Conservation (phyloP, 176 grass and related monocot species). For the sorghum (Sorghum bicolor) region DNA sequence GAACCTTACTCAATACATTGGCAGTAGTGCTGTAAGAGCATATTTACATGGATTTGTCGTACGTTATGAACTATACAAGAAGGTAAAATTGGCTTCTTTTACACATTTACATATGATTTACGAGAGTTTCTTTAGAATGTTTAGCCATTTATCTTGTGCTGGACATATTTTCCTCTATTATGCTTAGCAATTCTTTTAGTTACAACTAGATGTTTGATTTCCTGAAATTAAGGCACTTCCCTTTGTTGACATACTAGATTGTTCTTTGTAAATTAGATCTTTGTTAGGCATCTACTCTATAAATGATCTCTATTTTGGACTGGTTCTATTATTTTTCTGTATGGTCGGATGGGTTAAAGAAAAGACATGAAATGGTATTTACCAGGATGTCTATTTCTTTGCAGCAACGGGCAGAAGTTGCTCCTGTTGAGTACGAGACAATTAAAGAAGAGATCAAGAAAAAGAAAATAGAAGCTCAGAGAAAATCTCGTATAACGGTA, state of each 20-base stretch:
- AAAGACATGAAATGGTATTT: background rate
- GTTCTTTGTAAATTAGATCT: background rate
- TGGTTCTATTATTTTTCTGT: conserved; percentile 5
- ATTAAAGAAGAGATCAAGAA: conserved; percentile 48
- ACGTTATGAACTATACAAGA: conserved; percentile 74
- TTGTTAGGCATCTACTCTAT: background rate
- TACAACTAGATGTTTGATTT: background rate
- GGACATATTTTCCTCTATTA: background rate
- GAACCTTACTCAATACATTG: conserved; percentile 71
- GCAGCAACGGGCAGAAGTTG: conserved; percentile 54
- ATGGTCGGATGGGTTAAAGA: background rate
- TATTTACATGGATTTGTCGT: conserved; percentile 78
- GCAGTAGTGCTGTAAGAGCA: conserved; percentile 55
- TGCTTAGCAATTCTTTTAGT: background rate
- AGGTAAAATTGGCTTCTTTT: conserved; percentile 47
- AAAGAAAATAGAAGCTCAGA: conserved; percentile 63
- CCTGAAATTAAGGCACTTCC: background rate
- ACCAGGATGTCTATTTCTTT: conserved; percentile 35
- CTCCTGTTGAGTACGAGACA: conserved; percentile 55
- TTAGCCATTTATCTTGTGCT: background rate
- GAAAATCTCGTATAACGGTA: conserved; percentile 75
- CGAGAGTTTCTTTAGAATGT: background rate
- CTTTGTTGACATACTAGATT: background rate
- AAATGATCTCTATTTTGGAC: background rate
- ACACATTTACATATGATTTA: background rate